Conservation (phyloP, 257 asterid species). For the Striga asiatica region DNA sequence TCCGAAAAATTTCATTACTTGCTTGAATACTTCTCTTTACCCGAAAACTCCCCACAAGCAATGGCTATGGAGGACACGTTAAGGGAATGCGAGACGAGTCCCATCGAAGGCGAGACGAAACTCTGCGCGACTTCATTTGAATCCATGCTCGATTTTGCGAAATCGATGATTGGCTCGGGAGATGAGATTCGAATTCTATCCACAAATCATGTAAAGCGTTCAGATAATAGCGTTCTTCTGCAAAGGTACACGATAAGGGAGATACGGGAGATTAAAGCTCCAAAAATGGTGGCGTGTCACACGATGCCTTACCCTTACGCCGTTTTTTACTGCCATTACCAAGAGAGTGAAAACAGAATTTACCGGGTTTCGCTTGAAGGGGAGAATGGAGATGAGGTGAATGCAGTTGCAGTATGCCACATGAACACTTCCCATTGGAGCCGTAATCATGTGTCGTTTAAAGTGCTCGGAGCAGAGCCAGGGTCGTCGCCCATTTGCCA, state of each 20-base stretch:
- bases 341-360: constrained; percentile 38
- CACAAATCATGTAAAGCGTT: constrained; percentile 31
- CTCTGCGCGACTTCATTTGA: constrained; percentile 57
- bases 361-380: constrained; percentile 37
- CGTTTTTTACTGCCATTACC: constrained; percentile 58
- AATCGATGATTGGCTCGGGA: constrained; percentile 25
- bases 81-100: constrained; percentile 40
- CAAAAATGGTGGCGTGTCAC: constrained; percentile 56
- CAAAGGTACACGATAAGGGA: constrained; percentile 37
- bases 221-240: constrained; percentile 5
- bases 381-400: constrained; percentile 40
- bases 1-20: constrained; percentile 29
- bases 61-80: constrained; percentile 56
- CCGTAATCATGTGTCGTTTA: constrained; percentile 43
- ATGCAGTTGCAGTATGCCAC: constrained; percentile 77
- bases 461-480: constrained; percentile 46
- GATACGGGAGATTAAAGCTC: constrained; percentile 23
- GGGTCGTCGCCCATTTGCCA: constrained; percentile 66
- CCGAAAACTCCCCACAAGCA: constrained; percentile 56
- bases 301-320: constrained; percentile 67
- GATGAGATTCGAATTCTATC: constrained; percentile 24
- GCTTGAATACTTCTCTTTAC: constrained; percentile 38
- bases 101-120: constrained; percentile 60
- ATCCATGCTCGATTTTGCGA: constrained; percentile 51
- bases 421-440: constrained; percentile 81